These are phyloP conservation scores for Pycnococcus provasolii DNA, from an alignment of 139 green algal species.

Conservation along the genomic window DNA sequence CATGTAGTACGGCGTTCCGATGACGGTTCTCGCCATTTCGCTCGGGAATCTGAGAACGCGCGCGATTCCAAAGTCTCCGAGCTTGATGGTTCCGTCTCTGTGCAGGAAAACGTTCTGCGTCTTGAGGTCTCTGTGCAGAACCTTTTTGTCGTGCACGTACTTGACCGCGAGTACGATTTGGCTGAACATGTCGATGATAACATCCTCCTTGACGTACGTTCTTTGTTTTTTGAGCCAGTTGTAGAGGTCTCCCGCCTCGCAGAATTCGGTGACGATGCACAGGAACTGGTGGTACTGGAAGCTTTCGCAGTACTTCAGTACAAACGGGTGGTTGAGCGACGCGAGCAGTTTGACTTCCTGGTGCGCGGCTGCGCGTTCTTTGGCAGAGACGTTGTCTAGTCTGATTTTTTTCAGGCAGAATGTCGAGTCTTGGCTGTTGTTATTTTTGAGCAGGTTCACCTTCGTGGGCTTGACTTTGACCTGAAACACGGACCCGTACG, in stretches of 20 bases:
- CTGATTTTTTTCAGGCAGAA: slow-evolving; percentile 1
- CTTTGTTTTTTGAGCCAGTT: slow-evolving; percentile 29
- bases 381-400: slow-evolving; percentile 8
- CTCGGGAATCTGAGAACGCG: slow-evolving; percentile 21
- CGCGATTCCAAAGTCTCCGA: slow-evolving; percentile 29
- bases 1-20: slow-evolving; percentile 57
- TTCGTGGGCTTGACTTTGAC: slow-evolving; percentile 22
- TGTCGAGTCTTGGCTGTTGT: no score
- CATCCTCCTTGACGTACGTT: slow-evolving; percentile 12
- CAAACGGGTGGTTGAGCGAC: slow-evolving; percentile 40
- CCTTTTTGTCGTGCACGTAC: slow-evolving; percentile 27
- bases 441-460: not conserved
- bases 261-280: slow-evolving; percentile 56
- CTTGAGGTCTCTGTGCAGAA: slow-evolving; percentile 32
- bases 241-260: slow-evolving; percentile 49
- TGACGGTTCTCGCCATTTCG: slow-evolving; percentile 45
- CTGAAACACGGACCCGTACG: slow-evolving; percentile 42
- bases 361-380: slow-evolving; percentile 34
- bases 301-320: slow-evolving; percentile 29
- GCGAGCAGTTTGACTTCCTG: slow-evolving; percentile 44
- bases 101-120: slow-evolving; percentile 31
- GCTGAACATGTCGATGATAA: slow-evolving; percentile 37
- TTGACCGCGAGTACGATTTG: slow-evolving; percentile 21
- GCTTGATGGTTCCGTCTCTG: slow-evolving; percentile 37
- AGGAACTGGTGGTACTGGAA: slow-evolving; percentile 31